phyloP scores from a whole-genome alignment of 345 rosid species.

The Populus deltoides region DNA sequence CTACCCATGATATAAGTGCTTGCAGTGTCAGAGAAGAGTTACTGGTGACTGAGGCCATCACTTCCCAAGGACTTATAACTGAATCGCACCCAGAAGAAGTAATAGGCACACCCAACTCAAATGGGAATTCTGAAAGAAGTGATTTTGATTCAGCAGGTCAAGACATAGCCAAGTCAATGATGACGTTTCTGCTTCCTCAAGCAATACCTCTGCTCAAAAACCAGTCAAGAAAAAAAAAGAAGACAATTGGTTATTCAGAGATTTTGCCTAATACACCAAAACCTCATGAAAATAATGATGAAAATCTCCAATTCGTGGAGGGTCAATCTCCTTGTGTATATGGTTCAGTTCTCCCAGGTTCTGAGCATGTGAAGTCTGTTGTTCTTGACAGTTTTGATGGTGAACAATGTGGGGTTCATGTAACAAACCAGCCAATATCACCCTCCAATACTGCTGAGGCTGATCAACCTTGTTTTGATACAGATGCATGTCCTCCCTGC shows the following conservation, averaged over 20 bases:
- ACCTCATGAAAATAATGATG: slow-evolving; percentile 25
- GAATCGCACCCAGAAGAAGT: slow-evolving; percentile 47
- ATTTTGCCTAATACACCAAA: slow-evolving; percentile 21
- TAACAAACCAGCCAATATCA: slow-evolving; percentile 16
- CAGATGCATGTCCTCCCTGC: slow-evolving; percentile 12
- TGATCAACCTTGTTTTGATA: slow-evolving; percentile 26
- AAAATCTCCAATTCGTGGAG: slow-evolving; percentile 24
- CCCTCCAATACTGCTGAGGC: slow-evolving; percentile 24
- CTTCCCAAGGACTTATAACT: slow-evolving; percentile 35
- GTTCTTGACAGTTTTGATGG: slow-evolving; percentile 53
- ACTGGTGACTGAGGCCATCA: slow-evolving; percentile 22
- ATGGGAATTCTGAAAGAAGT: slow-evolving; percentile 38
- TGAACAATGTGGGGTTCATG: slow-evolving; percentile 26
- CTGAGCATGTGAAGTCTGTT: slow-evolving; percentile 29
- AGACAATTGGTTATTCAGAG: slow-evolving; percentile 15
- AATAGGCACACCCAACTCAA: slow-evolving; percentile 37
- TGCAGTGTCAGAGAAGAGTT: slow-evolving; percentile 32
- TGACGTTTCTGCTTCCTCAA: slow-evolving; percentile 84
- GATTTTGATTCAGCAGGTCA: slow-evolving; percentile 55
- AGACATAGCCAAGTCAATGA: slow-evolving; percentile 67
- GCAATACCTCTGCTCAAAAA: slow-evolving; percentile 75
- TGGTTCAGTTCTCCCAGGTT: slow-evolving; percentile 21
- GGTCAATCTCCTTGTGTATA: slow-evolving; percentile 25
- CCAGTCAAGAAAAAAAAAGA: slow-evolving; percentile 44
- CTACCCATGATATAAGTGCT: slow-evolving; percentile 16